Conservation (phyloP, 2,329 filamentous ascomycete genomes). For the Fusarium sp. region DNA sequence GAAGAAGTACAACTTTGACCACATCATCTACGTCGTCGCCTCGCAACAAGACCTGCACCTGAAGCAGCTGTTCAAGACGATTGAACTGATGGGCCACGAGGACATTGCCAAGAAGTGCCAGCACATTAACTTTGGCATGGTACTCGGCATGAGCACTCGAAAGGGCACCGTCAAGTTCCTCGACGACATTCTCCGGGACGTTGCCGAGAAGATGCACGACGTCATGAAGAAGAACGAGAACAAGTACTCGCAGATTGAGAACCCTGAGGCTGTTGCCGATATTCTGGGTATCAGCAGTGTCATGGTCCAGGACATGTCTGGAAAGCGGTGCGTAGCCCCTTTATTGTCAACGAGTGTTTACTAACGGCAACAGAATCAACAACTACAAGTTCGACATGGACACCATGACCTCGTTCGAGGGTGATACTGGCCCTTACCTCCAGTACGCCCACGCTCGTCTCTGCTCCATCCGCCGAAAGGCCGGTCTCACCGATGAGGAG, state of each 20-base stretch:
- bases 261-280: slow-evolving; percentile 86
- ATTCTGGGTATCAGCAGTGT: slow-evolving; percentile 92
- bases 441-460: slow-evolving; percentile 86
- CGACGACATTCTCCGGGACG: slow-evolving; percentile 64
- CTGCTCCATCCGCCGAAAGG: slow-evolving; percentile 70
- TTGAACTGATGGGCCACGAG: slow-evolving; percentile 76
- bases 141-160: slow-evolving; percentile 77
- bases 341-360: rapidly evolving
- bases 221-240: slow-evolving; percentile 91
- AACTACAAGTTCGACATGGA: slow-evolving; percentile 83
- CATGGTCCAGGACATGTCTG: slow-evolving; percentile 98
- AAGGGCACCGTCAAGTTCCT: slow-evolving; percentile 81
- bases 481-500: slow-evolving; percentile 65
- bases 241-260: slow-evolving; percentile 90
- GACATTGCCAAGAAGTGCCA: slow-evolving; percentile 76
- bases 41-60: slow-evolving; percentile 79
- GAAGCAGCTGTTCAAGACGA: slow-evolving; percentile 80
- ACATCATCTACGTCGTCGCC: slow-evolving; percentile 85
- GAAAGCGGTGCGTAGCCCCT: slow-evolving; percentile 76
- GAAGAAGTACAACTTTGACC: slow-evolving; percentile 75
- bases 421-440: slow-evolving; percentile 86
- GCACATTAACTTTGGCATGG: slow-evolving; percentile 82
- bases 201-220: slow-evolving; percentile 96
- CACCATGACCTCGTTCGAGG: slow-evolving; percentile 85
- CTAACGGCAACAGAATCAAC: slow-evolving; percentile 65